Conservation (phyloP, 352 stramenopile species). For the Aphanomyces invadans region DNA sequence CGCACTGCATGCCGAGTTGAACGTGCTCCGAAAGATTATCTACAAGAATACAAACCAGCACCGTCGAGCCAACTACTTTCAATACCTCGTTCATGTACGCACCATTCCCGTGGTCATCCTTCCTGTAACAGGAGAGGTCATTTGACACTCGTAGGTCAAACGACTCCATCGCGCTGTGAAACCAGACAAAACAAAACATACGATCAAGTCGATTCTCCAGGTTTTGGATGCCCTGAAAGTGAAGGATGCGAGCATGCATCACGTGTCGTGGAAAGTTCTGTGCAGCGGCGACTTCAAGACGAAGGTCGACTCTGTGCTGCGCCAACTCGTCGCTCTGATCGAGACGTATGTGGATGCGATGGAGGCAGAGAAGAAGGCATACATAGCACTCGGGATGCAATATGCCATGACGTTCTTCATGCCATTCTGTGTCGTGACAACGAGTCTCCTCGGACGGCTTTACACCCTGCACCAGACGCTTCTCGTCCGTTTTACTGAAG, state of each 20-base stretch:
- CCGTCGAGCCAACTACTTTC: conserved; percentile 69
- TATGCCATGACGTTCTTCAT: conserved; percentile 86
- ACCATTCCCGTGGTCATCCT: too few relatives aligned
- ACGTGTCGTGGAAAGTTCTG: conserved; percentile 71
- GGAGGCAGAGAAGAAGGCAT: conserved; percentile 58
- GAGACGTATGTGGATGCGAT: conserved; percentile 31
- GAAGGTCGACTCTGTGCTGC: conserved; percentile 40
- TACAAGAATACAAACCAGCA: conserved; percentile 88
- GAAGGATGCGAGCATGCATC: conserved; percentile 38
- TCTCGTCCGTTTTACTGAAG: conserved; percentile 50
- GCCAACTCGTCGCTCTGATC: conserved; percentile 33
- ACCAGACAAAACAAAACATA: conserved; percentile 31
- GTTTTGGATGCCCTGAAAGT: conserved; percentile 47
- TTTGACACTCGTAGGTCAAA: conserved; percentile 45
- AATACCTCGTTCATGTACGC: conserved; percentile 59
- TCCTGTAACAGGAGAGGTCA: too few relatives aligned
- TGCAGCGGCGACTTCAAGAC: conserved; percentile 48
- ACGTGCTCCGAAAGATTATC: conserved; percentile 67
- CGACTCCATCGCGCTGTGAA: conserved; percentile 44
- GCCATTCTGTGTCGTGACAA: conserved; percentile 71
- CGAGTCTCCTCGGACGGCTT: conserved; percentile 62
- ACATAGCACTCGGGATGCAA: conserved; percentile 57
- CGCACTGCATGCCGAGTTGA: conserved; percentile 47
- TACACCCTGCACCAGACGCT: conserved; percentile 51
- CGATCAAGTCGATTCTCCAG: conserved; percentile 34